Evolutionary conservation across 352 stramenopile species (phyloP).

Genomic region (Phytopythium kandeliae): DNA sequence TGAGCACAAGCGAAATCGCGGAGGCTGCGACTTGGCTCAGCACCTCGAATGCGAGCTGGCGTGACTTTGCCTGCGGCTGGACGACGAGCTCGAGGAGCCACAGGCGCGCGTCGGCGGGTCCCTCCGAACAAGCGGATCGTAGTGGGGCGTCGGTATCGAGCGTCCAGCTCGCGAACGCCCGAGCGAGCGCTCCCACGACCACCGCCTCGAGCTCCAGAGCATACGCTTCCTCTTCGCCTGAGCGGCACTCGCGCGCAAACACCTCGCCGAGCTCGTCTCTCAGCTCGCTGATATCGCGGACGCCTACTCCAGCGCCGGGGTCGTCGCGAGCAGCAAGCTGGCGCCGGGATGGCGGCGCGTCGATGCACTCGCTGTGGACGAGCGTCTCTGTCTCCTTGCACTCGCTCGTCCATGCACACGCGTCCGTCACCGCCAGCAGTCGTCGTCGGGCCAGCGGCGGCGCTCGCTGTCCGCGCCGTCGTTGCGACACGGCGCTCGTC

Average conservation of each 20-base stretch:
- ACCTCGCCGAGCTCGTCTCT: conserved; percentile 28
- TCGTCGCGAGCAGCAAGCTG: not conserved
- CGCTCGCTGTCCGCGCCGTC: not conserved
- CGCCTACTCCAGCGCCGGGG: not conserved
- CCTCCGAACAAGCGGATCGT: not conserved
- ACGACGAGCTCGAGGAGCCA: conserved; percentile 40
- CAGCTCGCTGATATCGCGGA: conserved; percentile 26
- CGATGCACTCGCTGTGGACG: conserved; percentile 8
- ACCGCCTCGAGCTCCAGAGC: conserved; percentile 12
- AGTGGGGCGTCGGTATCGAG: not conserved
- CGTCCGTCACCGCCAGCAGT: conserved; percentile 21
- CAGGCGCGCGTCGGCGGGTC: conserved; percentile 15
- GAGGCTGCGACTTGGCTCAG: conserved; percentile 21
- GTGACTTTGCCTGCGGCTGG: conserved; percentile 20
- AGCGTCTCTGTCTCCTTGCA: conserved; percentile 14
- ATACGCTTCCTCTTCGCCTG: conserved; percentile 19
- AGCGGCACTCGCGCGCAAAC: conserved; percentile 14
- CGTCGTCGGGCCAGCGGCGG: not conserved
- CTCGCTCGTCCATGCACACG: conserved; percentile 15
- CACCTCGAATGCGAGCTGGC: conserved; percentile 37
- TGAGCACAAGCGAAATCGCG: conserved; percentile 14
- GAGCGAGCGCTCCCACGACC: conserved; percentile 16
- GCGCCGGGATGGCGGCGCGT: not conserved
- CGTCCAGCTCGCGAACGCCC: conserved; percentile 13
- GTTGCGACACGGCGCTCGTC: not conserved